Conservation (phyloP, 306 rosid species). For the Abrus pulchellus region DNA sequence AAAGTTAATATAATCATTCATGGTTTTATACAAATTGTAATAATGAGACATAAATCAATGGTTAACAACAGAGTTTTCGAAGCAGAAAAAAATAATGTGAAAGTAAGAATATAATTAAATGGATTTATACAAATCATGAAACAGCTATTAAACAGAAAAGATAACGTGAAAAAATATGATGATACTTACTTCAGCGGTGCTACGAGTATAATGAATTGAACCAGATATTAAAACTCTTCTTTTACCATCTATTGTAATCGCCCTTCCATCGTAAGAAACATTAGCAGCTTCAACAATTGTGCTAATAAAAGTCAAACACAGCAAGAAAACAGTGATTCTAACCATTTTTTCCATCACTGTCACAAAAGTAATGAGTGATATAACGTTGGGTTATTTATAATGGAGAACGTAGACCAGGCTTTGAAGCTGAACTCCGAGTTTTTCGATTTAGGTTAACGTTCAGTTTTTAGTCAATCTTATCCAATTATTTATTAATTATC, state of each 20-base stretch:
- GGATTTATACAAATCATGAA: background rate
- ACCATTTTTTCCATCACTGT: background rate
- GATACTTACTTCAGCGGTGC: conserved; percentile 46
- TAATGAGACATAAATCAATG: background rate
- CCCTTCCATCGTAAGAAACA: conserved; percentile 49
- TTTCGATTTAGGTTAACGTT: no score
- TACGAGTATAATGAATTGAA: conserved; percentile 60
- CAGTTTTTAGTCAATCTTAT: no score
- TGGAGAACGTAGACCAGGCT: no score
- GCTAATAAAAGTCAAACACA: background rate
- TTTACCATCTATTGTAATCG: conserved; percentile 46
- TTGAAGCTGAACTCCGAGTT: no score
- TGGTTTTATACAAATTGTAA: background rate
- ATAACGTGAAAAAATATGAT: background rate
- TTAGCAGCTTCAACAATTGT: background rate
- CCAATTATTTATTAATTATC: no score
- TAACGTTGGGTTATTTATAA: no score
- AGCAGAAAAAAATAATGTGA: background rate
- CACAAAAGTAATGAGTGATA: background rate
- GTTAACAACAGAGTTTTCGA: background rate
- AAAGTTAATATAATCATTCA: background rate
- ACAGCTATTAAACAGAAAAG: background rate
- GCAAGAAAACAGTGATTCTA: background rate
- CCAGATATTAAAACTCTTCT: conserved; percentile 50
- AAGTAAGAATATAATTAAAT: background rate